These are phyloP conservation scores for Phytopythium oedochilum DNA, from an alignment of 352 stramenopile species.

Conservation along the genomic window DNA sequence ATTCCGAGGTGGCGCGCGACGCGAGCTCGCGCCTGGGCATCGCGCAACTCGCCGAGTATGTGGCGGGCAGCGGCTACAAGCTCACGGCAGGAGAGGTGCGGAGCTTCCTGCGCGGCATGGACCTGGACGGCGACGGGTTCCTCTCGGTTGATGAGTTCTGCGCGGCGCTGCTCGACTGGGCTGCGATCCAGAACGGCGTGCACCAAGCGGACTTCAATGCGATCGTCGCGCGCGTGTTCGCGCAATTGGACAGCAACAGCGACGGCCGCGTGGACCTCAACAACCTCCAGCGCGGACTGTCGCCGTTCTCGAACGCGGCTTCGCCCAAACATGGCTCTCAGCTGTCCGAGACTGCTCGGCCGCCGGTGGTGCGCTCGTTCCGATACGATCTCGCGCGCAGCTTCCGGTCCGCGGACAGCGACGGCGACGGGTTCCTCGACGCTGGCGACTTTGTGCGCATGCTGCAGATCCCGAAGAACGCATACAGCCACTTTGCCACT, in stretches of 20 bases:
- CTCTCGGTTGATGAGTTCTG: constrained; percentile 65
- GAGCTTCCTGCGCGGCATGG: constrained; percentile 51
- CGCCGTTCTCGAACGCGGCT: constrained; percentile 19
- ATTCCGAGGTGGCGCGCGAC: constrained; percentile 53
- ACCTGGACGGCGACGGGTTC: constrained; percentile 57
- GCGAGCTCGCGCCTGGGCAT: constrained; percentile 42
- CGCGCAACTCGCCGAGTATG: constrained; percentile 44
- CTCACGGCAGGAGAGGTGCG: constrained; percentile 57
- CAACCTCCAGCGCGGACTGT: constrained; percentile 35
- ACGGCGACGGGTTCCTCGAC: constrained; percentile 31
- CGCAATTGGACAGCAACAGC: constrained; percentile 35
- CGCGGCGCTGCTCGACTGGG: constrained; percentile 64
- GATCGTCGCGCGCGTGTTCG: constrained; percentile 39
- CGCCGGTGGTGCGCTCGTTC: constrained; percentile 39
- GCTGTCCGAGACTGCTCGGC: constrained; percentile 2
- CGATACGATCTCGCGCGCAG: constrained; percentile 53
- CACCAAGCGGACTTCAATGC: constrained; percentile 24
- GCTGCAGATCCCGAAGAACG: constrained; percentile 36
- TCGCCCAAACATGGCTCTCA: neutral
- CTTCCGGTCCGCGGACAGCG: constrained; percentile 45
- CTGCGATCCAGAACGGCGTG: constrained; percentile 36
- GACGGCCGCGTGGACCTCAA: constrained; percentile 42
- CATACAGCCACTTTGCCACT: constrained; percentile 49
- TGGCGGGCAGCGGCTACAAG: constrained; percentile 50
- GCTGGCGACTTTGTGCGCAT: constrained; percentile 39